These are phyloP conservation scores for Aureobasidium sp. DNA, from an alignment of 2,329 filamentous ascomycete species.

Conservation along the genomic window DNA sequence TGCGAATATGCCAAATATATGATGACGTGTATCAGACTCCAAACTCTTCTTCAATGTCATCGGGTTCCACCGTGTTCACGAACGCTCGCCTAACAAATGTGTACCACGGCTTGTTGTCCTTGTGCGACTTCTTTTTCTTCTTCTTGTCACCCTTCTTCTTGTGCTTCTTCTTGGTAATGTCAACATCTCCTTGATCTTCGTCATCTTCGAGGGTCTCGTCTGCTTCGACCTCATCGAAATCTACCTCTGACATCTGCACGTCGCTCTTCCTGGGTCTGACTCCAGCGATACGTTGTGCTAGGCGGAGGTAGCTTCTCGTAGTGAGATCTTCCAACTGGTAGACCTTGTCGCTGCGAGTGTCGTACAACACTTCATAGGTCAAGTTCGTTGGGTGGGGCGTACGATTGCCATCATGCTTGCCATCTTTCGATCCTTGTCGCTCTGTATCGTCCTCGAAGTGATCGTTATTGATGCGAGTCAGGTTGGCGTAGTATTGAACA, in stretches of 20 bases:
- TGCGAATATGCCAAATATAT: background rate
- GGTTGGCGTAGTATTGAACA: conserved; percentile 87
- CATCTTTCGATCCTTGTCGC: conserved; percentile 51
- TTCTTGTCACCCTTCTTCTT: conserved; percentile 31
- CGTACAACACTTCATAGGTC: conserved; percentile 76
- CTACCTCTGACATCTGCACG: conserved; percentile 4
- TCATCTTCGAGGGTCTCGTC: conserved; percentile 27
- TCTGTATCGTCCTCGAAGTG: conserved; percentile 35
- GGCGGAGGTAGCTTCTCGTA: conserved; percentile 68
- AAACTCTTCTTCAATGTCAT: conserved; percentile 51
- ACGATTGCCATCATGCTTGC: conserved; percentile 53
- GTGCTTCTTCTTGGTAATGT: conserved; percentile 29
- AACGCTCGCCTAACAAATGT: conserved; percentile 74
- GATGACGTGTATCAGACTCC: conserved; percentile 19
- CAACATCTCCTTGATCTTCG: conserved; percentile 24
- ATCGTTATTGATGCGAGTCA: conserved; percentile 82
- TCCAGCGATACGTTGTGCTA: conserved; percentile 72
- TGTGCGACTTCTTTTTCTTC: conserved; percentile 47
- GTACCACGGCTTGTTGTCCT: conserved; percentile 62
- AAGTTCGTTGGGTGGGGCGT: conserved; percentile 59
- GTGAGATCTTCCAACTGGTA: conserved; percentile 79
- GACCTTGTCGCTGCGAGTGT: conserved; percentile 66
- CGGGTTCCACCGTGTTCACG: conserved; percentile 61
- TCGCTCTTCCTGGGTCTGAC: conserved; percentile 31
- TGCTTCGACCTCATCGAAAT: conserved; percentile 18